These are phyloP conservation scores for Thuja plicata DNA, from an alignment of 83 land plant species.

Conservation along the genomic window DNA sequence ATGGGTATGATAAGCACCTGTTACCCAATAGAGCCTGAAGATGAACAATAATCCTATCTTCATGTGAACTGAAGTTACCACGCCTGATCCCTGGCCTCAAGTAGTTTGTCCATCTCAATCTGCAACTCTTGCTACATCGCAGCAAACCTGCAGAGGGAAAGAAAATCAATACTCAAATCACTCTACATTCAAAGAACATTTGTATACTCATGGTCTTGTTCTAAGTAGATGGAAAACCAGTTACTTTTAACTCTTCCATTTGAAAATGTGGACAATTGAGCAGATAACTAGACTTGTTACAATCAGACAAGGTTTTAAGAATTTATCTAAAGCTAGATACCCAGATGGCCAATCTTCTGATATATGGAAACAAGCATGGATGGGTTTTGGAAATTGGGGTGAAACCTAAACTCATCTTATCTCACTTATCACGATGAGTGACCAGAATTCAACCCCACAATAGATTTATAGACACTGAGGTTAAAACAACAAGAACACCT, in stretches of 20 bases:
- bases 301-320: too few relatives aligned
- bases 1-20: constrained; percentile 38
- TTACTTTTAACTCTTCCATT: neutral
- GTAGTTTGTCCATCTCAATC: constrained; percentile 72
- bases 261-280: neutral
- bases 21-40: constrained; percentile 70
- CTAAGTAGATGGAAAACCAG: neutral
- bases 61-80: constrained; percentile 65
- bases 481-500: too few relatives aligned
- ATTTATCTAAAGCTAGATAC: neutral
- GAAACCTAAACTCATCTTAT: neutral
- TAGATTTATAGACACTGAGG: too few relatives aligned
- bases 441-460: too few relatives aligned
- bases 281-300: neutral
- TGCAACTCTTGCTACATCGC: constrained; percentile 72
- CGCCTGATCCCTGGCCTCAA: constrained; percentile 69
- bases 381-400: neutral
- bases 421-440: too few relatives aligned
- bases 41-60: constrained; percentile 64
- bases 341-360: neutral
- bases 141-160: constrained; percentile 35
- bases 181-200: neutral
- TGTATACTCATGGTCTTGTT: neutral
- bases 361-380: neutral
- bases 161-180: neutral